Base-by-base conservation (phyloP, 371 early-diverging fungal species). In the Mortierella sp. region DNA sequence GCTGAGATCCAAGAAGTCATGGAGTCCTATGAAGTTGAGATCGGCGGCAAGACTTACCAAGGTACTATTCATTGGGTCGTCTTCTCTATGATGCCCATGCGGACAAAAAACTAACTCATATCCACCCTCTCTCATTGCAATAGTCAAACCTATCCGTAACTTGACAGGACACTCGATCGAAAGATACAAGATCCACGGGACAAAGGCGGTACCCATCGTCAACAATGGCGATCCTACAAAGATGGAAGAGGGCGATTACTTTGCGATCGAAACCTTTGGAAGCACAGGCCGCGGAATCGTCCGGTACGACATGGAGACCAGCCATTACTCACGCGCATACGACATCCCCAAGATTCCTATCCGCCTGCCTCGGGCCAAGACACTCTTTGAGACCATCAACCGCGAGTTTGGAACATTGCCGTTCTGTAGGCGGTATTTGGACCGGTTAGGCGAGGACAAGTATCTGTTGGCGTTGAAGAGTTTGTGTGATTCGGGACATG, bases 201-300 rank as follows among this genome's bases (percentile, higher is more conserved):
- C 98, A 51, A 99, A 99, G 84, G 95, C 98, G 5, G 97, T 99
- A 10, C 99, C 99, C 1, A 97, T 98, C 81, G 94, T 99, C 40
- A 92, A 95, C 69, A 91, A 93, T 72, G 94, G 95, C 28, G 99
- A 99, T 87, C 92, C 93, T 53, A 98, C 98, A 26, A 97, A 97
- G 89, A 96, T 99, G 94, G 98, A 97, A 89, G 99, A 97, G 89
- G 98, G 97, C 73, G 99, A 99, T 86, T 95, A 95, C 79, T 96
- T 95, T 87, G 99, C 99, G 51, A 97, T 99, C 81, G 99, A 99
- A 88, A 99, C 99, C 16, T 99, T 99, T 90, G 99, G 99, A 76
- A 96, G 94, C 48, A 99, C 99, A 1, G 99, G 99, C n/a, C 94
- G 93, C 43, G 99, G 98, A 10, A 92, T 91, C 75, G 99, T 99